phyloP scores from a whole-genome alignment of 2,329 filamentous ascomycete genomes.

The Aspergillus calidoustus region DNA sequence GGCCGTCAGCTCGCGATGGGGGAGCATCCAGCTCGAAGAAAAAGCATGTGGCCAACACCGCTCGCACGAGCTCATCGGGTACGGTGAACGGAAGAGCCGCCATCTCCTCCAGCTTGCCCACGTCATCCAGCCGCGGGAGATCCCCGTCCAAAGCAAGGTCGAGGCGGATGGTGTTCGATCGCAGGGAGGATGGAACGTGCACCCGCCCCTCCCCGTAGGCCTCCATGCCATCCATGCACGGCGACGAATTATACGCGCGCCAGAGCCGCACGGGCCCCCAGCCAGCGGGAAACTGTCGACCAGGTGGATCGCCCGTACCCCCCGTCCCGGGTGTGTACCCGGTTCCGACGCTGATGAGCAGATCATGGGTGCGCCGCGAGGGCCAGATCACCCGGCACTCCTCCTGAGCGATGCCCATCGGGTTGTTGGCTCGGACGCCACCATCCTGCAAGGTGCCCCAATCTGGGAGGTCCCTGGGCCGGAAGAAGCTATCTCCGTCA shows the following conservation, averaged over 20 bases:
- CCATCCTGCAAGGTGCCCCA: conserved; percentile 29
- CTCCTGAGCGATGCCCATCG: conserved; percentile 23
- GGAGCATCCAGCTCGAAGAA: conserved; percentile 28
- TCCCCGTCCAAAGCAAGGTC: conserved; percentile 14
- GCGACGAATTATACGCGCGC: background rate
- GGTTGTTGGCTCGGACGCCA: conserved; percentile 31
- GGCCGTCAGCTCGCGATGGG: conserved; percentile 13
- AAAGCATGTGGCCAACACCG: conserved; percentile 23
- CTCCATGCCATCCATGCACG: background rate
- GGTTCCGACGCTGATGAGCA: conserved; percentile 29
- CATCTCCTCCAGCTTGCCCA: conserved; percentile 16
- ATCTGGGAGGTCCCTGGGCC: conserved; percentile 16
- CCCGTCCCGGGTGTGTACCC: conserved; percentile 14
- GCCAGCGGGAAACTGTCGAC: background rate
- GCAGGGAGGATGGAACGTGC: background rate
- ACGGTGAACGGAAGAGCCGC: conserved; percentile 15
- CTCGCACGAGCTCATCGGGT: conserved; percentile 21
- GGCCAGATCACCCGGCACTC: conserved; percentile 29
- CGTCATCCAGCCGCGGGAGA: conserved; percentile 16
- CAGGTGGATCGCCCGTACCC: background rate
- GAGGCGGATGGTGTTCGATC: conserved; percentile 15
- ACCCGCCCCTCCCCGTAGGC: background rate
- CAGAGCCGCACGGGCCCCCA: no score
- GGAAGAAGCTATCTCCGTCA: conserved; percentile 26
- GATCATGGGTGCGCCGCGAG: conserved; percentile 19